These are phyloP conservation scores for Phytophthora sp. DNA, from an alignment of 352 stramenopile genomes.

Conservation along the genomic window DNA sequence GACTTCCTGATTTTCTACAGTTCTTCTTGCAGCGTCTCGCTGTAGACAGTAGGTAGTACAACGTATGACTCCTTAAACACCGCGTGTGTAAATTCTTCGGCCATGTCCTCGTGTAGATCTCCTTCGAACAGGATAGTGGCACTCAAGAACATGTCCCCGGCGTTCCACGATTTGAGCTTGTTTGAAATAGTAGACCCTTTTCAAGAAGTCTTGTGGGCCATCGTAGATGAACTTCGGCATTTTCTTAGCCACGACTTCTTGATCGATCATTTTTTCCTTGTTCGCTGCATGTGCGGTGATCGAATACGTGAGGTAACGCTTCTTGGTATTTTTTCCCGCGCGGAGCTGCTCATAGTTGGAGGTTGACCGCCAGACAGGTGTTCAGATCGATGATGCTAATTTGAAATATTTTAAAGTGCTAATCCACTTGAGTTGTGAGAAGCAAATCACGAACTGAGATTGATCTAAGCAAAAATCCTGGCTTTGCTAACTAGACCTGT, in stretches of 20 bases:
- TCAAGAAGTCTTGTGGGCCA: constrained; percentile 10
- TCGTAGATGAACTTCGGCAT: constrained; percentile 23
- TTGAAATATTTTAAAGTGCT: constrained; percentile 19
- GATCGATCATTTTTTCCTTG: constrained; percentile 8
- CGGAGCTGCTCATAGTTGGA: constrained; percentile 1
- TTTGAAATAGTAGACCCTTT: constrained; percentile 5
- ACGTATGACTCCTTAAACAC: neutral
- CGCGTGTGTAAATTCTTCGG: constrained; percentile 3
- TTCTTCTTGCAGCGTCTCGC: too few species aligned
- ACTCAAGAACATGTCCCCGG: constrained; percentile 20
- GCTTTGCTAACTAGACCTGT: too few species aligned
- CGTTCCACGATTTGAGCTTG: constrained; percentile 14
- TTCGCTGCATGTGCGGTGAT: constrained; percentile 1
- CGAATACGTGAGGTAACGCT: constrained; percentile 19
- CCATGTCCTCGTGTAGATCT: neutral
- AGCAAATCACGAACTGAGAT: constrained; percentile 14
- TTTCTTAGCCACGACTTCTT: constrained; percentile 21
- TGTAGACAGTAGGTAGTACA: constrained; percentile 2
- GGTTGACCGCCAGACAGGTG: constrained; percentile 3
- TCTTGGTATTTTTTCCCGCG: constrained; percentile 16
- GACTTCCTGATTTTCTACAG: constrained; percentile 3
- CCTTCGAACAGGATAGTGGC: constrained; percentile 9
- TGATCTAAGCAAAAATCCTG: too few species aligned
- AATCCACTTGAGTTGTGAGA: constrained; percentile 4
- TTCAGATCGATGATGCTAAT: constrained; percentile 8